phyloP scores from a whole-genome alignment of 2,329 filamentous ascomycete species.

The Lomentospora prolificans region DNA sequence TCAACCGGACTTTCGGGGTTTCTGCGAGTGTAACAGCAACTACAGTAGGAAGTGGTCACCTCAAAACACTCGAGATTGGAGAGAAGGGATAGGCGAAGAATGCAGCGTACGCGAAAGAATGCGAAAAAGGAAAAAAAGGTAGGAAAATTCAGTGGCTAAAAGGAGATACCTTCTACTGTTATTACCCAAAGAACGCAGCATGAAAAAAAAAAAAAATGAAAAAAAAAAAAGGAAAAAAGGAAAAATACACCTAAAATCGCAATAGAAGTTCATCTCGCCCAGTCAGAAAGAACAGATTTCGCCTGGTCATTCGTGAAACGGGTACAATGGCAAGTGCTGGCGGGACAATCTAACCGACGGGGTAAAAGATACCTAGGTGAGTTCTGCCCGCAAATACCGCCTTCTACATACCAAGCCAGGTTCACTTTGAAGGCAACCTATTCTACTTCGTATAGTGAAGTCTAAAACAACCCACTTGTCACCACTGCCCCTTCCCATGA shows the following conservation, averaged over 20 bases:
- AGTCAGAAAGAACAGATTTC: conserved; percentile 1
- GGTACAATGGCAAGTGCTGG: neutral
- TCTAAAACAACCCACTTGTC: too few relatives aligned
- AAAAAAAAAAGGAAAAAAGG: neutral
- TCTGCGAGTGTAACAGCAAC: neutral
- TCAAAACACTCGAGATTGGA: neutral
- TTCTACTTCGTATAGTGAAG: too few relatives aligned
- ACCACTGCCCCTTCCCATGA: too few relatives aligned
- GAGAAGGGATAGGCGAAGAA: neutral
- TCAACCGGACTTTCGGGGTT: neutral
- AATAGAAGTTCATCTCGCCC: neutral
- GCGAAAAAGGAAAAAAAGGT: neutral
- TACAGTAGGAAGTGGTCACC: neutral
- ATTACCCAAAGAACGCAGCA: neutral
- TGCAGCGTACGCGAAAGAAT: neutral
- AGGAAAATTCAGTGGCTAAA: neutral
- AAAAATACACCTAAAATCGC: too few relatives aligned
- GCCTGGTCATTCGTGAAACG: too few relatives aligned
- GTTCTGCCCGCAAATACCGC: neutral
- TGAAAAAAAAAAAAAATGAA: neutral
- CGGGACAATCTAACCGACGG: neutral
- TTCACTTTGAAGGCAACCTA: too few relatives aligned
- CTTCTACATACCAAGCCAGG: too few relatives aligned
- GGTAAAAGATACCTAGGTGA: neutral
- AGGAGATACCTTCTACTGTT: neutral